Evolutionary conservation across 306 rosid genomes (phyloP), one percentile per base, ranked within the genome.

Genomic region (Prunus dulcis): DNA sequence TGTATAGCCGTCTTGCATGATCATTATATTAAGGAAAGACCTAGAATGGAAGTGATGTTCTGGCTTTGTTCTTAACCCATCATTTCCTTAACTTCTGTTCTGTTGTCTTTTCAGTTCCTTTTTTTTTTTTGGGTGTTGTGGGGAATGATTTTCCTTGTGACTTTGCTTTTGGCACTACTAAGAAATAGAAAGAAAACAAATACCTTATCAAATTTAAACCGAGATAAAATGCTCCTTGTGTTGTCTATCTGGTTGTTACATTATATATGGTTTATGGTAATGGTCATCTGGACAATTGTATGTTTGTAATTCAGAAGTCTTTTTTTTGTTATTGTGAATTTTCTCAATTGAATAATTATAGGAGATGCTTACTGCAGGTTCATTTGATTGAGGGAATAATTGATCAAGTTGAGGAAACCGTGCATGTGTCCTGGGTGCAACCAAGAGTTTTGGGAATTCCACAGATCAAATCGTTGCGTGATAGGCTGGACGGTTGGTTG

Each of bases 351-450:
- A 46, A 49, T 69, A 58, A 50, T 65, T 46, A 12, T 18, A 76
- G 27, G 66, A 30, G 18, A 6, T 14, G 60, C 10, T 41, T 14
- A 2, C 46, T 81, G 79, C 97, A 96, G 99, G 98, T 96, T 86
- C 99, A 93, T 87, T 86, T 96, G 84, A 96, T 96, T 45, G 98
- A 96, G 87, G 98, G 99, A 74, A 93, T 92, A 74, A 92, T 96
- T 20, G 98, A 96, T 84, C 98, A 96, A 86, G 99, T 92, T 23
- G 98, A 92, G 25, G 97, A 91, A 65, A 93, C 98, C 0, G 97
- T 96, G 55, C 97, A 96, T 45, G 97, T 96, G 78, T 91, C 99
- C 15, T 96, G 97, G 99, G 99, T 96, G 85, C 98, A 96, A 81
- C 99, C 99, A 12, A 90, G 99, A 83, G 99, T 96, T 57, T 77